phyloP scores from a whole-genome alignment of 768 basidiomycete genomes.

The Calocybe gangraenosa region DNA sequence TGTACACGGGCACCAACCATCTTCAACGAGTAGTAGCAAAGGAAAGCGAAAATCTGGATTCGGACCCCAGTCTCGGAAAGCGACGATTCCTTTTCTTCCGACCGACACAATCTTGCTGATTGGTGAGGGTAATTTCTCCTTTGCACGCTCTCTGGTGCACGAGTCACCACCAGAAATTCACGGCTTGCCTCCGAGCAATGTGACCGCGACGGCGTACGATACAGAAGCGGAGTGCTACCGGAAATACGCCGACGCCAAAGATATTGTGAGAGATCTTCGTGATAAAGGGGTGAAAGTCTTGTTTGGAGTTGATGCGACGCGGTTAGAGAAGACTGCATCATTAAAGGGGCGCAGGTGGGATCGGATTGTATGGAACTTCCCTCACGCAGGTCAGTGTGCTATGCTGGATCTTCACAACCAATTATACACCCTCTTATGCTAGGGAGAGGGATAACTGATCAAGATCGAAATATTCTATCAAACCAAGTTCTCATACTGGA shows the following conservation, averaged over 20 bases:
- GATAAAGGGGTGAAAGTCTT: constrained; percentile 63
- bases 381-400: constrained; percentile 73
- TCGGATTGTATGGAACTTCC: constrained; percentile 91
- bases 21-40: constrained; percentile 12
- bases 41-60: constrained; percentile 38
- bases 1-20: constrained; percentile 6
- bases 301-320: constrained; percentile 84
- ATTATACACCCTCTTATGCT: constrained; percentile 1
- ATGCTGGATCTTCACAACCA: not conserved
- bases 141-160: constrained; percentile 66
- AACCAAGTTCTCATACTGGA: constrained; percentile 83
- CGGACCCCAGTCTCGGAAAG: constrained; percentile 24
- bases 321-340: constrained; percentile 51
- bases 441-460: constrained; percentile 90
- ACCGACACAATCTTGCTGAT: constrained; percentile 72
- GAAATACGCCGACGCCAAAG: constrained; percentile 77
- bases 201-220: constrained; percentile 88
- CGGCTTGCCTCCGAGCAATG: constrained; percentile 55
- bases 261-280: constrained; percentile 51
- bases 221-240: constrained; percentile 65
- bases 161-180: constrained; percentile 43
- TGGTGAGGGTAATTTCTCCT: constrained; percentile 97
- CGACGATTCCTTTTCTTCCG: constrained; percentile 60
- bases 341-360: constrained; percentile 69
- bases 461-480: constrained; percentile 86